Base-by-base conservation (phyloP, 2,329 filamentous ascomycete species). In the Alternaria novae-zelandiae region DNA sequence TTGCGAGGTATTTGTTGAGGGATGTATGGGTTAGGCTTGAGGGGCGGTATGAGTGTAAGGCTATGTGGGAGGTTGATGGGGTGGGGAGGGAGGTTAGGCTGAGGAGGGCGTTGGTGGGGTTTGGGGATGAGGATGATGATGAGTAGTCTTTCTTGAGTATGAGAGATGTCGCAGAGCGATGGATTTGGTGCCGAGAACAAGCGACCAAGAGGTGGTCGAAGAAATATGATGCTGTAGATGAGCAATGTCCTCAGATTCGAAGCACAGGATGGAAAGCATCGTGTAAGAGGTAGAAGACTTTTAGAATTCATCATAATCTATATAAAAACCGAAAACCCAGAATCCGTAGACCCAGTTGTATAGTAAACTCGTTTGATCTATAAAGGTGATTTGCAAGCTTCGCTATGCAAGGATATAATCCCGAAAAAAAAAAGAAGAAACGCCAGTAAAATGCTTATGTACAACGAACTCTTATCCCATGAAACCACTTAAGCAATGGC, bases 251-350 rank as follows among this genome's bases (percentile, higher is more conserved):
- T 51, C 26, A 51, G 26, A 32, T 11, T 2, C 1, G 4, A 12
- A 13, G 3, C n/a, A 30, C 5, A 26, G 91, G 91, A 8, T 92
- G 12, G 10, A 21, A 11, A 28, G 21, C 1, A 51, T 15, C 3
- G 30, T 32, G 13, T 87, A 74, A 89, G 94, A 70, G 93, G 93
- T 26, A 86, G 94, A 66, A 86, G 94, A 41, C 54, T 53, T 59
- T 59, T 62, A 32, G 21, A 59, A 59, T 61, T 43, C 32, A 25
- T 50, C 32, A 47, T 51, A 61, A 50, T 43, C 32, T 43, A 57
- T 49, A 50, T 36, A 32, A 23, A 23, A 59, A n/a, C 12, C 20
- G 17, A 21, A 53, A 28, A 56, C 28, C 49, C 20, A 30, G 59
- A 51, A 57, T 54, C 59, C 54, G 23, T 41, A n/a, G 47, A 57